These are phyloP conservation scores for Mortierella hygrophila DNA, from an alignment of 192 early-diverging fungal species.

Conservation along the genomic window DNA sequence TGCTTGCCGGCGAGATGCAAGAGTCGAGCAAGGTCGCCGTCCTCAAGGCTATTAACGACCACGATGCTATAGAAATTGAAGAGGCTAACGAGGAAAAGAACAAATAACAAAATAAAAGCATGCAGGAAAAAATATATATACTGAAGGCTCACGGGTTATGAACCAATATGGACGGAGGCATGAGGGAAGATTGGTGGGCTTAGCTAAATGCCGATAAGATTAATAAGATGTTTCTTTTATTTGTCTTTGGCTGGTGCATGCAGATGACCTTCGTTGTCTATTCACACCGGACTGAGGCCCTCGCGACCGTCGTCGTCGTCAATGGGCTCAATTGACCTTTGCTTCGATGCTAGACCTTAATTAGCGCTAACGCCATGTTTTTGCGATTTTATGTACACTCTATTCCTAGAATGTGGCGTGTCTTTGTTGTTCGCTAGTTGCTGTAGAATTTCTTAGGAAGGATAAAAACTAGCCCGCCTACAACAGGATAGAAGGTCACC, in stretches of 20 bases:
- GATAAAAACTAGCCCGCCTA: too few relatives aligned
- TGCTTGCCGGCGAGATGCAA: constrained; percentile 92
- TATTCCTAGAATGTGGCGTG: too few relatives aligned
- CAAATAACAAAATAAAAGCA: constrained; percentile 2
- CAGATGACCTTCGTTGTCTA: not conserved
- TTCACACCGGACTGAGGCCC: too few relatives aligned
- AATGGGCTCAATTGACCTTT: too few relatives aligned
- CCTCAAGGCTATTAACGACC: constrained; percentile 74
- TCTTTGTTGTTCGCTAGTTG: too few relatives aligned
- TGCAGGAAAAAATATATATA: not conserved
- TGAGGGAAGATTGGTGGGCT: not conserved
- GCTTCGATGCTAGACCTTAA: too few relatives aligned
- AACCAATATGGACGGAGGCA: not conserved
- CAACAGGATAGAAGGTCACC: not conserved
- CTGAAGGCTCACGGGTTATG: not conserved
- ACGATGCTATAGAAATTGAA: constrained; percentile 76
- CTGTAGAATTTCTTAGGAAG: too few relatives aligned
- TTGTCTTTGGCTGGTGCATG: not conserved
- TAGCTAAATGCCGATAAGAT: not conserved
- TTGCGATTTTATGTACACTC: too few relatives aligned
- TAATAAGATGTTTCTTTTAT: not conserved
- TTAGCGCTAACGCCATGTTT: too few relatives aligned
- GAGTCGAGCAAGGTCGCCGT: constrained; percentile 90
- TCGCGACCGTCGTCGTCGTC: too few relatives aligned
- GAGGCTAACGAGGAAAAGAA: constrained; percentile 76